Conservation (phyloP, 371 early-diverging fungal species). For the Rhizomucor pusillus region DNA sequence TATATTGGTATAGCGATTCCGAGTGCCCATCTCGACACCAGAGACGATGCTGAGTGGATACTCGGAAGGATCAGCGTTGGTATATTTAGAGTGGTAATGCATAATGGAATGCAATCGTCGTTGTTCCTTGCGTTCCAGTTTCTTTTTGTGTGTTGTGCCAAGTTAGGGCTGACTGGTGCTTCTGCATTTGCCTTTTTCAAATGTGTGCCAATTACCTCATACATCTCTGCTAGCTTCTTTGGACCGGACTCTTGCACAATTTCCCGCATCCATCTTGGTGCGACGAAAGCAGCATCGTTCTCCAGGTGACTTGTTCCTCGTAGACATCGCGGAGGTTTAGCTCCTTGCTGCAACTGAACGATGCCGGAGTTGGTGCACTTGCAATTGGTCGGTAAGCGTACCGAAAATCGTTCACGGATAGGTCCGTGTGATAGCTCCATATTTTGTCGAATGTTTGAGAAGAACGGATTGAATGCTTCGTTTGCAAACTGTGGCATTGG, state of each 20-base stretch:
- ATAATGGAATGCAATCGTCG: slow-evolving; percentile 64
- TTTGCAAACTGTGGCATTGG: slow-evolving; percentile 40
- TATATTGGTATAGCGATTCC: slow-evolving; percentile 78
- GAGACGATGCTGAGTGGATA: slow-evolving; percentile 61
- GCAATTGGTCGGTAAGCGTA: slow-evolving; percentile 22
- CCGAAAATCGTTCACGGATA: slow-evolving; percentile 30
- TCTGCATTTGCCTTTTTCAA: too few species aligned
- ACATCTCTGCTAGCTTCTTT: slow-evolving; percentile 35
- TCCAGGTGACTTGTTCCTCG: slow-evolving; percentile 14
- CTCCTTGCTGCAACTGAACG: too few species aligned
- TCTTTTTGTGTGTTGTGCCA: too few species aligned
- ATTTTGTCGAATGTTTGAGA: slow-evolving; percentile 40
- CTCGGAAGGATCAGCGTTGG: slow-evolving; percentile 32
- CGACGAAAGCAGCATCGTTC: slow-evolving; percentile 15
- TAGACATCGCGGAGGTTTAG: too few species aligned
- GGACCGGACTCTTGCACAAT: slow-evolving; percentile 22
- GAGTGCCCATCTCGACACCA: slow-evolving; percentile 63
- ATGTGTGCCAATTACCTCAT: too few species aligned
- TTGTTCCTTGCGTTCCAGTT: slow-evolving; percentile 58
- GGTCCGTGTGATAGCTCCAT: slow-evolving; percentile 30
- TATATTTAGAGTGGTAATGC: slow-evolving; percentile 53
- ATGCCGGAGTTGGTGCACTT: too few species aligned
- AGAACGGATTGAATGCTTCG: slow-evolving; percentile 41
- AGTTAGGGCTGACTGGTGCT: too few species aligned
- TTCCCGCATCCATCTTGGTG: slow-evolving; percentile 2